Percentiles rank a stretch among this genome's conserved stretches.
phyloP scores from a whole-genome alignment of 2,329 filamentous ascomycete genomes.

The Aspergillus aculeatinus region DNA sequence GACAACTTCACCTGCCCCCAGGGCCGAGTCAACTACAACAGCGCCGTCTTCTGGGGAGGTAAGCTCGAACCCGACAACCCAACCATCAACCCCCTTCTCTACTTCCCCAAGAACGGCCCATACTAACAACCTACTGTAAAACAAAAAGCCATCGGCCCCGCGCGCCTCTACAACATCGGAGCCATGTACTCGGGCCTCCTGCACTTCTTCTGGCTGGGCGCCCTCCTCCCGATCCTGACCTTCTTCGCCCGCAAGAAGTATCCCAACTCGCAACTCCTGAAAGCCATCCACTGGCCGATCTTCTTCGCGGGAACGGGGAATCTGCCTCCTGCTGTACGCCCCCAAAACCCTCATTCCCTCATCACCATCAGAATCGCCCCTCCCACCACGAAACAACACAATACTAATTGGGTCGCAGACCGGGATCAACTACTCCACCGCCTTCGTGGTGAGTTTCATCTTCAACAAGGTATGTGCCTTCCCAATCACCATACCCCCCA shows the following conservation, averaged over 20 bases:
- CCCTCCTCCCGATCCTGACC: slow-evolving; percentile 45
- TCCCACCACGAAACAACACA: neutral
- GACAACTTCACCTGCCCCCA: slow-evolving; percentile 51
- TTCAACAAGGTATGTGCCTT: slow-evolving; percentile 31
- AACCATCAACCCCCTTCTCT: too few relatives aligned
- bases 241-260: slow-evolving; percentile 58
- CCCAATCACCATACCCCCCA: too few relatives aligned
- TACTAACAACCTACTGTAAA: neutral
- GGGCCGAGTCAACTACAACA: slow-evolving; percentile 46
- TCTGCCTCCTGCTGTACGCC: slow-evolving; percentile 25
- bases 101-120: too few relatives aligned
- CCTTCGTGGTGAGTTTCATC: slow-evolving; percentile 30
- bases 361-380: too few relatives aligned
- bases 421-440: slow-evolving; percentile 26
- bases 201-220: slow-evolving; percentile 52
- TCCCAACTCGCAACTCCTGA: slow-evolving; percentile 48
- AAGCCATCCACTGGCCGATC: slow-evolving; percentile 26
- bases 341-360: too few relatives aligned
- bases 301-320: slow-evolving; percentile 28
- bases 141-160: slow-evolving; percentile 44
- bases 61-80: neutral
- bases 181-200: slow-evolving; percentile 48
- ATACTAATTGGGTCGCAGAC: slow-evolving; percentile 13
- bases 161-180: slow-evolving; percentile 47
- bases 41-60: slow-evolving; percentile 49